These are phyloP conservation scores for Trametes villosa DNA, from an alignment of 768 basidiomycete genomes.

Conservation along the genomic window DNA sequence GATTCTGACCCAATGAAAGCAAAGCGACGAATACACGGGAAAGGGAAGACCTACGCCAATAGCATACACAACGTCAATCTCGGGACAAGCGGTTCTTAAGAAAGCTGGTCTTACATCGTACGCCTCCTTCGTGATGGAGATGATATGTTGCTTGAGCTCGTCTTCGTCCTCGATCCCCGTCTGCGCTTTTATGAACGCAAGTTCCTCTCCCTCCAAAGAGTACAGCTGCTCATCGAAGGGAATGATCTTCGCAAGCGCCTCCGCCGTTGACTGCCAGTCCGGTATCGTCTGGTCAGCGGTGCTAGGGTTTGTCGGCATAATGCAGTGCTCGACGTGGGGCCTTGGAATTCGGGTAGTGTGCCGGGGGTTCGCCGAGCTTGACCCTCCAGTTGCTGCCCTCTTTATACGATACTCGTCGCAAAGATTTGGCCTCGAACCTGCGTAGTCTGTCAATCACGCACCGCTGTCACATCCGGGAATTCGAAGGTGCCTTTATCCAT, in stretches of 20 bases:
- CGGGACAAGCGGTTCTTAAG: background rate
- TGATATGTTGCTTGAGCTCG: slow-evolving; percentile 36
- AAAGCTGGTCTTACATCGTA: slow-evolving; percentile 30
- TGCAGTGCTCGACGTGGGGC: too few relatives aligned
- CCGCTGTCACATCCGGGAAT: too few relatives aligned
- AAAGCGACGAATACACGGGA: slow-evolving; percentile 37
- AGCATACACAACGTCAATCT: background rate
- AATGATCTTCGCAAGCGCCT: background rate
- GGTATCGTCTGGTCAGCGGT: too few relatives aligned
- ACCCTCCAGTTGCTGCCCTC: too few relatives aligned
- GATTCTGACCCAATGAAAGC: slow-evolving; percentile 28
- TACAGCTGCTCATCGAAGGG: slow-evolving; percentile 26
- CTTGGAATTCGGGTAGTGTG: too few relatives aligned
- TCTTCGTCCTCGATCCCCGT: slow-evolving; percentile 37
- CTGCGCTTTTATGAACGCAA: slow-evolving; percentile 24
- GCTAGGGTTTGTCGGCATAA: too few relatives aligned
- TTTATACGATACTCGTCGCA: too few relatives aligned
- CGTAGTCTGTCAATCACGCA: too few relatives aligned
- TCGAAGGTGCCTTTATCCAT: too few relatives aligned
- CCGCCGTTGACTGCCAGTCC: too few relatives aligned
- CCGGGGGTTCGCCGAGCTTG: too few relatives aligned
- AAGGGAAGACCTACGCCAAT: slow-evolving; percentile 32
- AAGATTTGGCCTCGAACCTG: too few relatives aligned
- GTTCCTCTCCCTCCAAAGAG: slow-evolving; percentile 14
- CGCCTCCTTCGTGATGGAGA: slow-evolving; percentile 34